phyloP scores from a whole-genome alignment of 345 rosid genomes.

The Microcos paniculata region DNA sequence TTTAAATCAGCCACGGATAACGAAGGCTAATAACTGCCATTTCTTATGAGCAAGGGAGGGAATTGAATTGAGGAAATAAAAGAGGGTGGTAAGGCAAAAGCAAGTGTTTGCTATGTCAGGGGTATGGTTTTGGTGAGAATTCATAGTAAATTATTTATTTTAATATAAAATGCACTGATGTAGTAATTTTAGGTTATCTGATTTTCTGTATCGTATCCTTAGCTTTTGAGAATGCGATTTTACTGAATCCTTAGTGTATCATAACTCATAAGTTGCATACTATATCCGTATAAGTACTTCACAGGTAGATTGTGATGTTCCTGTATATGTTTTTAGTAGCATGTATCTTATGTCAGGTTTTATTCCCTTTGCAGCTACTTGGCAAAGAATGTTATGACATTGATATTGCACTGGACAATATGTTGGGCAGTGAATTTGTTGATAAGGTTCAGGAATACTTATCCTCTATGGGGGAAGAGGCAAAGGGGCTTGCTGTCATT shows the following conservation, averaged over 20 bases:
- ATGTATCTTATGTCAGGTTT: not conserved
- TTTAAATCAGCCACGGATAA: not conserved
- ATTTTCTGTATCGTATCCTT: not conserved
- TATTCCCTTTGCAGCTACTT: slow-evolving; percentile 56
- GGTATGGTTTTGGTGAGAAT: not conserved
- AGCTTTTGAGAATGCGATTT: not conserved
- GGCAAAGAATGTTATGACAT: slow-evolving; percentile 91
- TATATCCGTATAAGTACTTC: not conserved
- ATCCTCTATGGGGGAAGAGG: slow-evolving; percentile 57
- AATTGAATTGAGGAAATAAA: not conserved
- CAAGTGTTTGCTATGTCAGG: not conserved
- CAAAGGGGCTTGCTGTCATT: slow-evolving; percentile 68
- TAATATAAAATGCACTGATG: not conserved
- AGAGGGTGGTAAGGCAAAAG: not conserved
- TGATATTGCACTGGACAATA: slow-evolving; percentile 82
- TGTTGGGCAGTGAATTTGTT: slow-evolving; percentile 80
- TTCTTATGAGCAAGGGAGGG: not conserved
- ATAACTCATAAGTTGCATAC: not conserved
- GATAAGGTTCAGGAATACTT: slow-evolving; percentile 71
- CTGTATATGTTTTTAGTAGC: not conserved
- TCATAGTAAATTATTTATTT: not conserved
- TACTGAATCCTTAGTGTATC: not conserved
- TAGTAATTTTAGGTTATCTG: not conserved
- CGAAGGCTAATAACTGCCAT: not conserved
- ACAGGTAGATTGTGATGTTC: not conserved